Evolutionary conservation across 176 grass and related monocot genomes (phyloP).

Genomic region (Hyparrhenia diplandra): DNA sequence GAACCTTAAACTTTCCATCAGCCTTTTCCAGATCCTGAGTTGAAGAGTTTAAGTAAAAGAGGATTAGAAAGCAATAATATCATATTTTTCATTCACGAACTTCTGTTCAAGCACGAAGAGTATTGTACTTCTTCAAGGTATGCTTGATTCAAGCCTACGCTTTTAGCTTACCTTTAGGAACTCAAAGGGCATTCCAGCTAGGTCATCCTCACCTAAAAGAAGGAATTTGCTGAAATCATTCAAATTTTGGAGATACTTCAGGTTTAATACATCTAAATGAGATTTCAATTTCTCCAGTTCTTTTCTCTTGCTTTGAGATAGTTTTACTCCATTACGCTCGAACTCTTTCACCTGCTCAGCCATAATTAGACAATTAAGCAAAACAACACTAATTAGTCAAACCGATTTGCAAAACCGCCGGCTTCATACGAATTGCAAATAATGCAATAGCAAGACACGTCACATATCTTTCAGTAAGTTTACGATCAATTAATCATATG

Average conservation of each 20-base stretch:
- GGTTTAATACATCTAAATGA: constrained; percentile 69
- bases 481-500: neutral
- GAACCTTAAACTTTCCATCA: constrained; percentile 70
- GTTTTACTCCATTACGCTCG: constrained; percentile 68
- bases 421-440: neutral
- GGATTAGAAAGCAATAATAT: constrained; percentile 2
- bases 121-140: constrained; percentile 2
- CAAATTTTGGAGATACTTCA: constrained; percentile 79
- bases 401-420: neutral
- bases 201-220: constrained; percentile 64
- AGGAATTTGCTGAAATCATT: constrained; percentile 60
- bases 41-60: constrained; percentile 23
- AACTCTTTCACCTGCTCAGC: constrained; percentile 90
- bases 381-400: neutral
- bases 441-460: neutral
- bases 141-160: constrained; percentile 10
- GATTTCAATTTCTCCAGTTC: constrained; percentile 79
- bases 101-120: constrained; percentile 24
- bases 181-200: constrained; percentile 81
- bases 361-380: constrained; percentile 52
- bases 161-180: constrained; percentile 74
- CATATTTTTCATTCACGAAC: neutral
- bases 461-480: neutral
- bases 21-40: constrained; percentile 77
- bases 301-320: constrained; percentile 68